Conservation (phyloP, 352 stramenopile genomes). For the Phytophthora cryptogea region DNA sequence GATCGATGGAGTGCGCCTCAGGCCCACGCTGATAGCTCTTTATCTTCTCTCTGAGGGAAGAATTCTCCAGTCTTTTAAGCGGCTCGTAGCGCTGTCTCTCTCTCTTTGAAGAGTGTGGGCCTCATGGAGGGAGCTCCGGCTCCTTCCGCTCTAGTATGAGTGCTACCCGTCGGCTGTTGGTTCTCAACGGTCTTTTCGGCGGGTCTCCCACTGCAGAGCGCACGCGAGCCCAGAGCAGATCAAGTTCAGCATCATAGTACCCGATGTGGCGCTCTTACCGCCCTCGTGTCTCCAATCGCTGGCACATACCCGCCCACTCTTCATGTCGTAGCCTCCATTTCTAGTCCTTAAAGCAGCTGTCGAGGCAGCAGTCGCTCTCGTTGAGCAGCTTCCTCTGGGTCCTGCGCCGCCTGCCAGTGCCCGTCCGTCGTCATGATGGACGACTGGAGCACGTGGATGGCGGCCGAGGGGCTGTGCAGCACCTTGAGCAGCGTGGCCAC, state of each 20-base stretch:
- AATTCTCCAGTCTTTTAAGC: not conserved
- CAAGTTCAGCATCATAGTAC: constrained; percentile 82
- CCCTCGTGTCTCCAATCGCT: constrained; percentile 84
- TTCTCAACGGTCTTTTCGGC: constrained; percentile 73
- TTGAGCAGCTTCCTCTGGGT: constrained; percentile 17
- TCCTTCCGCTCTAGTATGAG: constrained; percentile 44
- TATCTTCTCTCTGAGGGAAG: constrained; percentile 85
- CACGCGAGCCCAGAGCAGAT: constrained; percentile 56
- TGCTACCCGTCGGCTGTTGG: constrained; percentile 73
- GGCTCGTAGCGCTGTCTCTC: constrained; percentile 46
- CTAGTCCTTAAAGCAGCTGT: constrained; percentile 25
- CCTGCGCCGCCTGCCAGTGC: constrained; percentile 39
- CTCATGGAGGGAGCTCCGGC: constrained; percentile 33
- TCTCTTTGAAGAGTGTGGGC: constrained; percentile 40
- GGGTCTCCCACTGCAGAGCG: constrained; percentile 58
- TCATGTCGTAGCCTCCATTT: not conserved
- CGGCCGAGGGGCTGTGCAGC: constrained; percentile 38
- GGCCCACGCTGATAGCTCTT: constrained; percentile 62
- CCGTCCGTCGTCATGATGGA: constrained; percentile 42
- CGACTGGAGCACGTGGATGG: constrained; percentile 37
- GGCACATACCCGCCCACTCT: constrained; percentile 38
- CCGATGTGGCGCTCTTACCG: constrained; percentile 60
- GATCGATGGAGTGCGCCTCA: constrained; percentile 68
- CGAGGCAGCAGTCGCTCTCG: constrained; percentile 25
- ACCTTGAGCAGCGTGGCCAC: constrained; percentile 45